Evolutionary conservation across 495 filamentous ascomycete genomes (phyloP).

Genomic region (Tuber magnatum): DNA sequence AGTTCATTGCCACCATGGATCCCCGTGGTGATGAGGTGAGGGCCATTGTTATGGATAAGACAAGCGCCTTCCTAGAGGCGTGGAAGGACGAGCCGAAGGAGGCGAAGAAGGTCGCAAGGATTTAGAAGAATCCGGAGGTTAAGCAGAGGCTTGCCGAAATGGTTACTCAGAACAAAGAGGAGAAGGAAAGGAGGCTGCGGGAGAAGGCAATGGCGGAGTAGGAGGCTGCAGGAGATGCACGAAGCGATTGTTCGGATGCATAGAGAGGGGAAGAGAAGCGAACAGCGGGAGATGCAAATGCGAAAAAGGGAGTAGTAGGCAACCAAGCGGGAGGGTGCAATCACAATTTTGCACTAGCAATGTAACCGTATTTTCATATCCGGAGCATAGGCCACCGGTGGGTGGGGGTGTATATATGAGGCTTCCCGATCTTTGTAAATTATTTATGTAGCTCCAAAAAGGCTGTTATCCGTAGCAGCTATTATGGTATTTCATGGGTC

Average conservation of each 20-base stretch:
- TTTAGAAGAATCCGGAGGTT: not conserved
- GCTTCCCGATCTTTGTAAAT: not conserved
- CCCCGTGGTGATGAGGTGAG: not conserved
- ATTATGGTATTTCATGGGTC: not conserved
- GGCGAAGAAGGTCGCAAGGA: not conserved
- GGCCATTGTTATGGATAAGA: not conserved
- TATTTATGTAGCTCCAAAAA: not conserved
- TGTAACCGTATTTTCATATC: not conserved
- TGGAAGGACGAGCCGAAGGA: constrained; percentile 8
- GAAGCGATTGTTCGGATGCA: not conserved
- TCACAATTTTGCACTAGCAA: not conserved
- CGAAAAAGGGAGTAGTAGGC: not conserved
- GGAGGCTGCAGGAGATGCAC: not conserved
- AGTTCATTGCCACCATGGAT: too few species aligned
- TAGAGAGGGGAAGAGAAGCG: not conserved
- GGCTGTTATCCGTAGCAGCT: not conserved
- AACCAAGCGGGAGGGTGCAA: not conserved
- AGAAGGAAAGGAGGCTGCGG: not conserved
- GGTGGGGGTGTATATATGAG: not conserved
- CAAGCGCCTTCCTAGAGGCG: not conserved
- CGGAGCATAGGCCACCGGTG: not conserved
- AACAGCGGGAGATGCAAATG: not conserved
- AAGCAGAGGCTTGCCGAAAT: not conserved
- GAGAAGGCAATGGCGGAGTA: not conserved
- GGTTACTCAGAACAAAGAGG: not conserved